These are phyloP conservation scores for Canavalia ensiformis DNA, from an alignment of 306 rosid genomes.

Conservation along the genomic window DNA sequence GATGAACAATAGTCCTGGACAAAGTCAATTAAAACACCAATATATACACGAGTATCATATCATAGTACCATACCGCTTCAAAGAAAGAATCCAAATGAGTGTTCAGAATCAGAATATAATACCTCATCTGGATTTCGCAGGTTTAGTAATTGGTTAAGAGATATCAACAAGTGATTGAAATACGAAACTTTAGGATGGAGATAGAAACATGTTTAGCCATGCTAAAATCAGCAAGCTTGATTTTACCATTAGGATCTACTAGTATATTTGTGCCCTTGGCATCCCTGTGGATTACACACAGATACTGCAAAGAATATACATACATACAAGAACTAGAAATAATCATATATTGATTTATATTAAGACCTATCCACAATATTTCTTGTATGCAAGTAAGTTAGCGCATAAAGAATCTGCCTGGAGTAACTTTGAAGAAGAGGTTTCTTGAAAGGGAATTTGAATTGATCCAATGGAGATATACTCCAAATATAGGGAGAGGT, in stretches of 20 bases:
- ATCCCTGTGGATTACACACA: not conserved
- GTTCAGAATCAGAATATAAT: not conserved
- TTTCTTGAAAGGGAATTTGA: slow-evolving; percentile 10
- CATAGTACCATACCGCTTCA: not conserved
- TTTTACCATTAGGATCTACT: not conserved
- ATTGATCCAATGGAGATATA: not conserved
- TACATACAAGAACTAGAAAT: not conserved
- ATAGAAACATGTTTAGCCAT: not conserved
- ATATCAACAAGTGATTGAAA: not conserved
- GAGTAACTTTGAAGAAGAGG: not conserved
- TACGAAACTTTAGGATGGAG: not conserved
- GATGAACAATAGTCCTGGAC: too few species aligned
- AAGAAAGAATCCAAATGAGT: not conserved
- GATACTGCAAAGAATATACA: not conserved
- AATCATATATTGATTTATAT: not conserved
- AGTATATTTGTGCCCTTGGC: slow-evolving; percentile 16
- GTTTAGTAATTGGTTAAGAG: not conserved
- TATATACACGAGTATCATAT: too few species aligned
- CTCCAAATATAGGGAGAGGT: not conserved
- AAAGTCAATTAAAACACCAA: too few species aligned
- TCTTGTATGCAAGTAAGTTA: slow-evolving; percentile 5
- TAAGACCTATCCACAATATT: not conserved
- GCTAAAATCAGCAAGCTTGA: slow-evolving; percentile 26
- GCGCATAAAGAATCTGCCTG: not conserved
- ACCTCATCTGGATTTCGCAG: not conserved